phyloP scores from a whole-genome alignment of 306 rosid species.

The Lablab purpureus region DNA sequence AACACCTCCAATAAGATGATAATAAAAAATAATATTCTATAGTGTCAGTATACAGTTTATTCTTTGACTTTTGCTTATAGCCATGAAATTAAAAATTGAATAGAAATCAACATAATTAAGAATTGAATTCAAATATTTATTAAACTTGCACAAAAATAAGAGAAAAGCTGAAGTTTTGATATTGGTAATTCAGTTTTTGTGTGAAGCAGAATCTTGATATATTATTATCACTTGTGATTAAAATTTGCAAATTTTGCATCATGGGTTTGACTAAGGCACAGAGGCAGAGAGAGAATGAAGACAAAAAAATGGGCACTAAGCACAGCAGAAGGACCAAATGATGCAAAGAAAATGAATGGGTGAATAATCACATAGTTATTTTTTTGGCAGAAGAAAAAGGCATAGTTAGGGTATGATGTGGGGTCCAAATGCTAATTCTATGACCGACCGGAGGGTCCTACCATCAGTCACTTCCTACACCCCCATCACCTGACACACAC shows the following conservation, averaged over 20 bases:
- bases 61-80: too few relatives aligned
- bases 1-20: too few relatives aligned
- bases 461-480: constrained; percentile 42
- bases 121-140: not conserved
- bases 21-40: too few relatives aligned
- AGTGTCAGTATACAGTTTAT: too few relatives aligned
- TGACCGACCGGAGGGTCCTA: constrained; percentile 64
- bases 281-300: constrained; percentile 13
- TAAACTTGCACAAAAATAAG: not conserved
- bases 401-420: constrained; percentile 28
- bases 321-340: not conserved
- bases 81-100: not conserved
- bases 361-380: too few relatives aligned
- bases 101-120: not conserved
- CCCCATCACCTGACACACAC: constrained; percentile 39
- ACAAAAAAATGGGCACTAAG: constrained; percentile 19
- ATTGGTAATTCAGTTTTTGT: too few relatives aligned
- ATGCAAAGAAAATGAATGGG: not conserved
- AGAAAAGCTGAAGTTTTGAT: not conserved
- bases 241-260: too few relatives aligned
- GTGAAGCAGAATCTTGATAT: not conserved
- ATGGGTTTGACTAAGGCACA: constrained; percentile 42
- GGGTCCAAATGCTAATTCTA: constrained; percentile 61
- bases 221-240: not conserved
- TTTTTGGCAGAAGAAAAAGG: too few relatives aligned